Conservation (phyloP, 2,329 filamentous ascomycete species). For the Thermothelomyces thermophilus region DNA sequence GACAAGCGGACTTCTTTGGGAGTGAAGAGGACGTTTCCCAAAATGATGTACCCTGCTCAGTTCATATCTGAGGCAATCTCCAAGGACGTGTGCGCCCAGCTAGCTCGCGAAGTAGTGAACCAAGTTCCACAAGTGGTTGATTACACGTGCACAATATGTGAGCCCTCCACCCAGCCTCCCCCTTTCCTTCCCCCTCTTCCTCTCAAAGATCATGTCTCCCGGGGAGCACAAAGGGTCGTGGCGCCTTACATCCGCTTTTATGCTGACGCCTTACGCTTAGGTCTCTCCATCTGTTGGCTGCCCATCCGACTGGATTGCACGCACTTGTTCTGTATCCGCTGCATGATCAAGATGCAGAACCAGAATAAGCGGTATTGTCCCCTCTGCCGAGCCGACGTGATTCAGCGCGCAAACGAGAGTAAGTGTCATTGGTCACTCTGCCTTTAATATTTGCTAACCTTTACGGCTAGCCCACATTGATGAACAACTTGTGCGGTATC, state of each 20-base stretch:
- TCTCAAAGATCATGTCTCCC: no score
- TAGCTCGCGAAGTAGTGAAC: slow-evolving; percentile 64
- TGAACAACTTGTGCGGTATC: slow-evolving; percentile 56
- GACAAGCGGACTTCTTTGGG: slow-evolving; percentile 76
- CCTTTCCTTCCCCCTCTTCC: no score
- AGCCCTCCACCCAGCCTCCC: neutral
- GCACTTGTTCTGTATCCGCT: slow-evolving; percentile 79
- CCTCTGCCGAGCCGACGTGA: slow-evolving; percentile 64
- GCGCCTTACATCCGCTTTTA: no score
- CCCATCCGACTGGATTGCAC: slow-evolving; percentile 70
- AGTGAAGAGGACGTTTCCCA: slow-evolving; percentile 56
- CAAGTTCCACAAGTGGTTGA: slow-evolving; percentile 78
- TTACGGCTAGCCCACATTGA: slow-evolving; percentile 59
- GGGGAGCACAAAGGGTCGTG: no score
- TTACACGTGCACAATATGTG: slow-evolving; percentile 40
- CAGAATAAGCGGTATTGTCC: slow-evolving; percentile 64
- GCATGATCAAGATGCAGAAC: slow-evolving; percentile 72
- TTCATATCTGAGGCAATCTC: slow-evolving; percentile 63
- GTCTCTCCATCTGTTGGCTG: slow-evolving; percentile 71
- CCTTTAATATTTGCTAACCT: no score
- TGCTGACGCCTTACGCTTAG: slow-evolving; percentile 31
- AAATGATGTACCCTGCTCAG: slow-evolving; percentile 50
- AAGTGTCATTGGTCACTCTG: no score
- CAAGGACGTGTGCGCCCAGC: slow-evolving; percentile 66
- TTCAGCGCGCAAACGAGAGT: slow-evolving; percentile 63